Evolutionary conservation across 257 asterid genomes (phyloP), one percentile per base, ranked within the genome.

Genomic region (Ilex asprella): DNA sequence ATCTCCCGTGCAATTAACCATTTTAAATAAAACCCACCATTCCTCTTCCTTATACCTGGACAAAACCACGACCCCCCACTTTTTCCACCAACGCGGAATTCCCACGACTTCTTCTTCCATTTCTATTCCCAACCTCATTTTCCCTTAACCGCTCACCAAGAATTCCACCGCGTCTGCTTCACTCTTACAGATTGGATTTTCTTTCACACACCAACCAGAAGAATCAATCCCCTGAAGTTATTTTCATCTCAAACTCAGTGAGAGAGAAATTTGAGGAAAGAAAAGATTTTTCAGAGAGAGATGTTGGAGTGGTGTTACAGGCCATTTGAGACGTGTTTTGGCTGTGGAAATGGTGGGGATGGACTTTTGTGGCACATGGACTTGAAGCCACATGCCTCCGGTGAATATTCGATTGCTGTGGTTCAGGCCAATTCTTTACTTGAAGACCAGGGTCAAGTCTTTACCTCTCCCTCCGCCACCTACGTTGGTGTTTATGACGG

Each of bases 401-500:
- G 83, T 30, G 83, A 78, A 35, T 78, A 67, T 65, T 78, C 83
- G 2, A 73, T 78, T 10, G 80, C 81, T 16, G 83, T 71, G 16
- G 80, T 74, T 41, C 83, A 78, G 58, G 83, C 83, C 8, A 78
- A 78, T 65, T 68, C 83, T 12, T 47, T 60, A 16, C 73, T 78
- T 46, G 83, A 78, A 68, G 83, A 78, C 41, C 83, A 78, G 60
- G 73, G 64, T 59, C 80, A 74, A 58, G 81, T 78, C 59, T 62
- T 74, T 5, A 74, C 83, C 53, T 74, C 81, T 0, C 70, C 80
- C 2, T 44, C 71, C 29, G 76, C 75, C 59, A 78, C 83, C 44
- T 78, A 70, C 71, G 55, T 78, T 32, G 80, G 83, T 14, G 79
- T 78, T 71, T 78, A 78, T 59, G 80, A 78, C 67, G 82, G 82